Conservation (phyloP, 1,139 yeast species). For the Geotrichum aggregatum region DNA sequence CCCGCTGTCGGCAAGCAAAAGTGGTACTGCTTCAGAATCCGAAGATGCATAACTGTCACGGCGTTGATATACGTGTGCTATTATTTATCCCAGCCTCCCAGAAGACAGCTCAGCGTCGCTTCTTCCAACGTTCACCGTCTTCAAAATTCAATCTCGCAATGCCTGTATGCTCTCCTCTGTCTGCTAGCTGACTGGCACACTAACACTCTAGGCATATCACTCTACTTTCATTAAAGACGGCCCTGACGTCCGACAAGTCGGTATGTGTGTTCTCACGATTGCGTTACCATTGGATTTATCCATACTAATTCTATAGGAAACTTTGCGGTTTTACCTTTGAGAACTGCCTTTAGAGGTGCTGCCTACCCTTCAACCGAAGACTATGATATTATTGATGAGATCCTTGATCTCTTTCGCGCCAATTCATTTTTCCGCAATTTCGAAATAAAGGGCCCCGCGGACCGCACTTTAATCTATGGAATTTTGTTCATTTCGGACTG, state of each 20-base stretch:
- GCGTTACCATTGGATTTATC: background rate
- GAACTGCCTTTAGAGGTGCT: slow-evolving; percentile 85
- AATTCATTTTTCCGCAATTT: slow-evolving; percentile 94
- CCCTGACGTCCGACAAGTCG: slow-evolving; percentile 28
- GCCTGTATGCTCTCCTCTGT: slow-evolving; percentile 8
- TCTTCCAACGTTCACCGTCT: background rate
- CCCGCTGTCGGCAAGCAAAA: background rate
- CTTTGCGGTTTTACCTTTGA: slow-evolving; percentile 74
- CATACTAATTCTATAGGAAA: slow-evolving; percentile 77
- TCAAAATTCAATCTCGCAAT: background rate
- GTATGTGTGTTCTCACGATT: slow-evolving; percentile 3
- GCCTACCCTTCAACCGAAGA: slow-evolving; percentile 77
- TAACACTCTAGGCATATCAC: slow-evolving; percentile 24
- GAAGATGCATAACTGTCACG: slow-evolving; percentile 7
- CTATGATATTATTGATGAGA: slow-evolving; percentile 89
- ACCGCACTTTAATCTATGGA: slow-evolving; percentile 93
- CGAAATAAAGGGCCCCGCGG: slow-evolving; percentile 94
- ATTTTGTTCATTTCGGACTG: slow-evolving; percentile 85
- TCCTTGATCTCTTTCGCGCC: slow-evolving; percentile 86
- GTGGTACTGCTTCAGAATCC: background rate
- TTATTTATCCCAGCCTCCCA: background rate
- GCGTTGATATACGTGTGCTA: slow-evolving; percentile 4
- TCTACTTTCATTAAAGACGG: slow-evolving; percentile 29
- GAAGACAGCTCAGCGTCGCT: slow-evolving; percentile 7
- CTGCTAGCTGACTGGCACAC: background rate